Evolutionary conservation across 306 rosid genomes (phyloP), one percentile per base, ranked within the genome.

Genomic region (Ceratonia siliqua): DNA sequence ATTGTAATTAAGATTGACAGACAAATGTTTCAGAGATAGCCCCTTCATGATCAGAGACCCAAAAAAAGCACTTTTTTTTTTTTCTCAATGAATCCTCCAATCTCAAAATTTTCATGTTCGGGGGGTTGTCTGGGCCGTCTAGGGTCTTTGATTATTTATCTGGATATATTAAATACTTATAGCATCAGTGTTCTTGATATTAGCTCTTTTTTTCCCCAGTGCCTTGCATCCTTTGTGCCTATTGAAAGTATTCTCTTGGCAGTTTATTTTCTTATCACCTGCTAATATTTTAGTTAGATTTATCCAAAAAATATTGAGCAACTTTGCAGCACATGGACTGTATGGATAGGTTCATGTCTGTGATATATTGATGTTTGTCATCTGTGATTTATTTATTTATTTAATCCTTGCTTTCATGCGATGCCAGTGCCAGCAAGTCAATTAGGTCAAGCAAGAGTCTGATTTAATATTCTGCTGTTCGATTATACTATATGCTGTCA

Each of bases 371-470:
- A 18, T 25, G 5, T 64, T 52, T 54, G 63, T 20, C 35, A 4
- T 52, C 70, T 27, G 70, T 49, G 17, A 67, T n/a, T 18, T 15
- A 10, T 32, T 43, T 43, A 9, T 8, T 57, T 15, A n/a, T 49
- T 35, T 22, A 52, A 13, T 24, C 14, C 38, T 67, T 77, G 17
- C 38, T 67, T 32, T 32, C 62, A 22, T 18, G 41, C 20, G 36
- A 61, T 61, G 77, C 43, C 2, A 13, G 35, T 68, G 28, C 18
- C 18, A 45, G 68, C 74, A 25, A 78, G 78, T 62, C 38, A 62
- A 54, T 74, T 48, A 27, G 50, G 63, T 43, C 55, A 32, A 61
- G 43, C 55, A n/a, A 32, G 74, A 55, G 61, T 54, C 68, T 18
- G 45, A 38, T 65, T 43, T 5, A 38, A n/a, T 43, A 69, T 62